Evolutionary conservation across 2,329 filamentous ascomycete genomes (phyloP).

Genomic region (Alternaria dauci): DNA sequence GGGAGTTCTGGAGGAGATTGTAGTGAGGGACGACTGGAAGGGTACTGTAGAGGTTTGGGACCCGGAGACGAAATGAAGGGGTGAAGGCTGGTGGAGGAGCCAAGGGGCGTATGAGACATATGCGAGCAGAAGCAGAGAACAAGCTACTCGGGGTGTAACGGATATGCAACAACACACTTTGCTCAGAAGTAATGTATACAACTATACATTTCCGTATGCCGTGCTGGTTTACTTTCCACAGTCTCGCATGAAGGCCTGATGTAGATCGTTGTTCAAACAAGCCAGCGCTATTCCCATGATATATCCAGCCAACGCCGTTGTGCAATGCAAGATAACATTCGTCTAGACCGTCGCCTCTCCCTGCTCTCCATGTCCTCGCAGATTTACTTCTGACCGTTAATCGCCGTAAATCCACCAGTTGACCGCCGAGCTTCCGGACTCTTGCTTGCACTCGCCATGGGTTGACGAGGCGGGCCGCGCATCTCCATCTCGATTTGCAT

Average conservation of each 20-base stretch:
- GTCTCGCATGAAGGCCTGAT: not conserved
- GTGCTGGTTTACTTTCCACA: not conserved
- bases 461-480: slow-evolving; percentile 37
- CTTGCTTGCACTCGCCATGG: slow-evolving; percentile 7
- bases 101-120: not conserved
- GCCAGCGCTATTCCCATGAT: slow-evolving; percentile 1
- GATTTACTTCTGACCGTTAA: slow-evolving; percentile 37
- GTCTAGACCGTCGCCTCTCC: not conserved
- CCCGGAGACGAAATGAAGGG: slow-evolving; percentile 1
- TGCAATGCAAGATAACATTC: slow-evolving; percentile 15
- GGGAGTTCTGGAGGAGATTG: slow-evolving; percentile 49
- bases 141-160: not conserved
- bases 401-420: slow-evolving; percentile 43
- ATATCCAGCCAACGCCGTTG: slow-evolving; percentile 13
- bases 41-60: slow-evolving; percentile 41
- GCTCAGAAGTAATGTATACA: not conserved
- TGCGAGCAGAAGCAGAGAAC: not conserved
- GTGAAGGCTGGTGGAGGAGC: not conserved
- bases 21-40: slow-evolving; percentile 32
- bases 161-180: not conserved
- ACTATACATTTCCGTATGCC: not conserved
- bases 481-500: slow-evolving; percentile 54
- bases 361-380: not conserved
- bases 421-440: slow-evolving; percentile 24
- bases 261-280: not conserved